These are phyloP conservation scores for Sextonia rubra DNA, from an alignment of 164 flowering plant genomes.

Conservation along the genomic window DNA sequence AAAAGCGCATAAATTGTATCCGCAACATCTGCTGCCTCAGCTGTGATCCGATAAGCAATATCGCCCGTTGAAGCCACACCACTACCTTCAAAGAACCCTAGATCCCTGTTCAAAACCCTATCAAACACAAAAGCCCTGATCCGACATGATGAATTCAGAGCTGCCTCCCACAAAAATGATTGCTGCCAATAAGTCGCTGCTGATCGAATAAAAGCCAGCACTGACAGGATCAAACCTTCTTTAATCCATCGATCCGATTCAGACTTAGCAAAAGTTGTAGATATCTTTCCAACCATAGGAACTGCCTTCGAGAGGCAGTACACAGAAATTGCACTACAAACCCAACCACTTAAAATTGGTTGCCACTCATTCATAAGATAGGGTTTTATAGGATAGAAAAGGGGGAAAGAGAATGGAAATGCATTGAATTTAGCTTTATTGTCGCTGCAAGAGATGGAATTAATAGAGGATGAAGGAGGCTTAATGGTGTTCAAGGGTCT, in stretches of 20 bases:
- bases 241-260: constrained; percentile 19
- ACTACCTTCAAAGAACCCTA: constrained; percentile 70
- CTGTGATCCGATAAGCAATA: constrained; percentile 76
- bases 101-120: constrained; percentile 70
- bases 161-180: constrained; percentile 85
- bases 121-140: constrained; percentile 57
- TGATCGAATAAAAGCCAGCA: constrained; percentile 37
- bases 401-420: constrained; percentile 13
- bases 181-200: constrained; percentile 70
- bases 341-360: constrained; percentile 74
- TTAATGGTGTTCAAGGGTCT: background rate
- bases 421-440: background rate
- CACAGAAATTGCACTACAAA: constrained; percentile 68
- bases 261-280: constrained; percentile 20
- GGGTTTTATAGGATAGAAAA: constrained; percentile 40
- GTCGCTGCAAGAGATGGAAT: background rate
- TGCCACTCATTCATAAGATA: constrained; percentile 50
- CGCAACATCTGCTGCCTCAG: constrained; percentile 83
- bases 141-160: constrained; percentile 45
- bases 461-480: background rate
- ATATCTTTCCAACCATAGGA: constrained; percentile 47
- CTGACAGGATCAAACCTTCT: constrained; percentile 47
- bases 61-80: constrained; percentile 63
- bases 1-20: constrained; percentile 70
- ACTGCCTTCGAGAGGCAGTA: constrained; percentile 61